Evolutionary conservation across 768 basidiomycete species (phyloP), one percentile per base, ranked within the genome.

Genomic region (Podaxis pistillaris): DNA sequence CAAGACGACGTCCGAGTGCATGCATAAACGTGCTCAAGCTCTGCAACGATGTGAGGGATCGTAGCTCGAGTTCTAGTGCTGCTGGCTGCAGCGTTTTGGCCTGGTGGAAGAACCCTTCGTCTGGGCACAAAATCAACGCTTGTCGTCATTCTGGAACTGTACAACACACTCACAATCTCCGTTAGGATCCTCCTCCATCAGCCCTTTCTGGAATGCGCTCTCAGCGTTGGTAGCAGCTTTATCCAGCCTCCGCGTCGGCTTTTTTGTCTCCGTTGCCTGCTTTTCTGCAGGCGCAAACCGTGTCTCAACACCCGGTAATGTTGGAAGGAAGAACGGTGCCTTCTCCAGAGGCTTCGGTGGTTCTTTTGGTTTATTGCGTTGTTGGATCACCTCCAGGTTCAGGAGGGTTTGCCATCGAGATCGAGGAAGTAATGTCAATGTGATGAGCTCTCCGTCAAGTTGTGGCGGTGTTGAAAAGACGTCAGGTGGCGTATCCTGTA

Each of bases 291-390:
- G 71, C 13, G 86, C 90, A 72, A 98, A 96, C 17, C 93, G 84
- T 17, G 86, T 81, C 62, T 96, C 93, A 11, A 94, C 84, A 11
- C 95, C 96, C 3, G 91, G 89, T 11, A 98, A 75, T 0, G 95
- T 94, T 22, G 96, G 97, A 15, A 99, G 79, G 81, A 98, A 99
- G 81, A 99, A 99, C 0, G 97, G 97, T 1, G 95, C 96, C 63
- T 93, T 85, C 75, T 98, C 96, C 12, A 94, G 93, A 26, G 89
- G 91, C 74, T 98, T 98, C 6, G 95, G 94, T 0, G 95, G 86
- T 65, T 97, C 96, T 74, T 91, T 94, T 12, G 97, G 95, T 79
- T 96, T 97, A 73, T 98, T 98, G 59, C 97, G 88, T 83, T 91
- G 90, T 73, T 93, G 89, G 64, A 98, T 98, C 33, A 94, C 88